Evolutionary conservation across 257 asterid genomes (phyloP).

Genomic region (Penstemon davidsonii): DNA sequence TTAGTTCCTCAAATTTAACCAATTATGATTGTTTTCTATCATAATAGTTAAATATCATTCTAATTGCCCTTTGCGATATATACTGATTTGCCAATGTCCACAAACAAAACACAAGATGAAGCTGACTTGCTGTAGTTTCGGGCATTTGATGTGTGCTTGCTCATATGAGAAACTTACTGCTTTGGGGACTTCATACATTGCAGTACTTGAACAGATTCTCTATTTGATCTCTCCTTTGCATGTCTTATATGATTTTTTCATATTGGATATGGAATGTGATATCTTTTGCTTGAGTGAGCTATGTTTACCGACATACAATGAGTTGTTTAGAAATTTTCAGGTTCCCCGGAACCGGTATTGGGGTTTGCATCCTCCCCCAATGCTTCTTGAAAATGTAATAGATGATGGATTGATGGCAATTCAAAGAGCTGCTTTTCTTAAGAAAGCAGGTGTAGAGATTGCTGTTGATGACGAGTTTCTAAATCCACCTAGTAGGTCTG

Average conservation of each 20-base stretch:
- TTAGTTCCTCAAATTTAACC: slow-evolving; percentile 13
- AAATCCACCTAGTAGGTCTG: slow-evolving; percentile 84
- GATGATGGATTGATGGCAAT: slow-evolving; percentile 81
- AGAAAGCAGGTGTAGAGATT: slow-evolving; percentile 87
- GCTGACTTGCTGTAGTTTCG: slow-evolving; percentile 15
- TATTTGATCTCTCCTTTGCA: neutral
- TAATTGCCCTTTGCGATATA: slow-evolving; percentile 19
- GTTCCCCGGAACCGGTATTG: slow-evolving; percentile 94
- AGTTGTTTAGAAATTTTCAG: slow-evolving; percentile 47
- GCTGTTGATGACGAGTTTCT: slow-evolving; percentile 71
- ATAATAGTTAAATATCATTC: neutral
- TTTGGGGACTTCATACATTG: slow-evolving; percentile 2
- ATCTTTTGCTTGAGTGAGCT: slow-evolving; percentile 20
- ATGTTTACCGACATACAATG: slow-evolving; percentile 9
- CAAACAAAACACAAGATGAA: slow-evolving; percentile 15
- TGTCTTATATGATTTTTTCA: slow-evolving; percentile 12
- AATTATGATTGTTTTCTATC: neutral
- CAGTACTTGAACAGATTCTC: slow-evolving; percentile 12
- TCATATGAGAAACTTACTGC: slow-evolving; percentile 8
- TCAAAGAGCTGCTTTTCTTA: slow-evolving; percentile 88
- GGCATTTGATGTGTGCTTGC: slow-evolving; percentile 15
- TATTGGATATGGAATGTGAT: neutral
- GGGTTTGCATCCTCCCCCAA: slow-evolving; percentile 99
- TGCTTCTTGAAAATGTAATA: slow-evolving; percentile 80
- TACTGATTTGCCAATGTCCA: neutral